A percentile compares a stretch with the other conserved stretches of the same genome.
These are phyloP conservation scores for Candida suzukii DNA, from an alignment of 805 yeast species.

Conservation along the genomic window DNA sequence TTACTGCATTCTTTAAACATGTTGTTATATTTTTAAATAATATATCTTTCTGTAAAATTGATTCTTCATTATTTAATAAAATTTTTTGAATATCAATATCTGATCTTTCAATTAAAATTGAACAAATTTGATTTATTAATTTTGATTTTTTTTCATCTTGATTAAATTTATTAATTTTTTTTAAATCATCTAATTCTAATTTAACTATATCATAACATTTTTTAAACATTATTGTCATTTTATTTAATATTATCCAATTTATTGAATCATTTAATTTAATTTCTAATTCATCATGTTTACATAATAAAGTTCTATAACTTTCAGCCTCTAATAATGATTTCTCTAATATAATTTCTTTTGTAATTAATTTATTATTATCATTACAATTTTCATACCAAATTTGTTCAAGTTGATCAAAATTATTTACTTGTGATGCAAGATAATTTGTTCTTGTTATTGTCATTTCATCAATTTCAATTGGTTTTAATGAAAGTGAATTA, in stretches of 20 bases:
- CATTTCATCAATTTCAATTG: conserved; percentile 27
- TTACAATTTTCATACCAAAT: conserved; percentile 30
- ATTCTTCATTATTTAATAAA: conserved; percentile 24
- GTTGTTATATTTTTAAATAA: conserved; percentile 33
- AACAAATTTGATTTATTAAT: conserved; percentile 28
- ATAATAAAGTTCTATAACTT: conserved; percentile 35
- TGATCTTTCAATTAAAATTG: conserved; percentile 41
- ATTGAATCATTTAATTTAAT: conserved; percentile 9
- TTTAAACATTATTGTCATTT: conserved; percentile 31
- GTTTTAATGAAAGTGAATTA: no score
- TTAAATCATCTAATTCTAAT: conserved; percentile 13
- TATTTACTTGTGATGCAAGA: conserved; percentile 21
- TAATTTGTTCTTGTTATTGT: conserved; percentile 21
- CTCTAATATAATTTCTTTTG: no score
- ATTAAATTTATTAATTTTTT: conserved; percentile 4
- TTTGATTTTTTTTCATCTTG: conserved; percentile 16
- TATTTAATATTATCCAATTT: conserved; percentile 34
- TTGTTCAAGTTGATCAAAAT: conserved; percentile 19
- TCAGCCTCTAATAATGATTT: conserved; percentile 35
- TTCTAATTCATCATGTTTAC: conserved; percentile 17
- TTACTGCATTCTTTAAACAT: conserved; percentile 40
- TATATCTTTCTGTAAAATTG: conserved; percentile 23
- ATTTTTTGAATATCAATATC: conserved; percentile 46
- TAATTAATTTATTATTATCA: no score
- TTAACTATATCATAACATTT: conserved; percentile 29